Evolutionary conservation across 192 early-diverging fungal genomes (phyloP), one percentile per base, ranked within the genome.

Genomic region (Chytriomyces hyalinus): DNA sequence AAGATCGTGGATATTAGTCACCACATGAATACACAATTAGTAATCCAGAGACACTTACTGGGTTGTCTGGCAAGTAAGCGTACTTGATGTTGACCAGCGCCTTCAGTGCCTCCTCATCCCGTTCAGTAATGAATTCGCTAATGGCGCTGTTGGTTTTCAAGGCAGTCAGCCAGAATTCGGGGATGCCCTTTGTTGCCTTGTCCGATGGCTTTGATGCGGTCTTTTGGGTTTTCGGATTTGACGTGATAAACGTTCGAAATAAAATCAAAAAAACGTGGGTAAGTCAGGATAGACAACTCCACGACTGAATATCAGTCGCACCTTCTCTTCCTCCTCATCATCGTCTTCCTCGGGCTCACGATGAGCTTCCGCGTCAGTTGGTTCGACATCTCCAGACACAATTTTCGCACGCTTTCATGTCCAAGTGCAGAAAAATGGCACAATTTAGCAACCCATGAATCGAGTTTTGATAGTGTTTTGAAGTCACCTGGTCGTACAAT

Each of bases 141-240:
- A 98, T 84, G 72, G 88, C 85, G 57, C 90, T 86, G 85, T 95
- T 86, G 88, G 93, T 94, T 88, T 93, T 92, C 86, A 99, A 85
- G 51, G 90, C 88, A 46, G 95, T 98, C 49, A 96, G 87, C 98
- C 98, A 98, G 91, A 99, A 98, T 69, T 94, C 90, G 53, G 98
- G 98, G 43, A 98, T 91, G 78, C 96, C 97, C 72, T 71, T 80
- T 36, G 68, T 69, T 51, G 77, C 65, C 10, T 28, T 59, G 53
- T 5, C 53, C 53, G 20, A 13, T n/a, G 53, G 53, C 53, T 57
- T 57, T 13, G 53, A 57, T 57, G 13, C 53, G 15, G 13, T 3
- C 15, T n/a, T 26, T 57, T 57, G 53, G 20, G 1, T 36, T 36
- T 36, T 36, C 36, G 3, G 36, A 36, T 36, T 36, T 36, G 36